Conservation (phyloP, 1,284 basidiomycete species). For the Leccinum subrobustum region DNA sequence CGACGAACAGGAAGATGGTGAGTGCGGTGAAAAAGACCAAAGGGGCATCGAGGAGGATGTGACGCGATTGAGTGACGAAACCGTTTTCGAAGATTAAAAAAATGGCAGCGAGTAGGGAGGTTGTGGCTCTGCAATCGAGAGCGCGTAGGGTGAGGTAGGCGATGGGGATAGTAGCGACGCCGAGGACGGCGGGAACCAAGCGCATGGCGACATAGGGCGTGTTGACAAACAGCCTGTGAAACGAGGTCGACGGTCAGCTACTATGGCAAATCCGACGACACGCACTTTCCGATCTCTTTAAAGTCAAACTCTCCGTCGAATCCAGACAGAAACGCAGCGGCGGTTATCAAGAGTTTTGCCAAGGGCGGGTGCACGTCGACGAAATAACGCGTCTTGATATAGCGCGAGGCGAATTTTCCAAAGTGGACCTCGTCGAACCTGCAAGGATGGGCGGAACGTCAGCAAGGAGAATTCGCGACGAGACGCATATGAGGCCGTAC, state of each 20-base stretch:
- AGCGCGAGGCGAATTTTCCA: slow-evolving; percentile 91
- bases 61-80: slow-evolving; percentile 91
- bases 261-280: slow-evolving; percentile 13
- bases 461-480: neutral
- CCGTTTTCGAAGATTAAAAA: slow-evolving; percentile 98
- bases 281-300: slow-evolving; percentile 93
- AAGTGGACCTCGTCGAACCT: slow-evolving; percentile 98
- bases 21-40: slow-evolving; percentile 97
- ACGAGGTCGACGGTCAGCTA: neutral
- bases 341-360: slow-evolving; percentile 92
- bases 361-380: slow-evolving; percentile 98
- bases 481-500: slow-evolving; percentile 48
- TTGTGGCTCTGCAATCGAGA: slow-evolving; percentile 87
- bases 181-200: slow-evolving; percentile 86
- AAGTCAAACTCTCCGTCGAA: slow-evolving; percentile 96
- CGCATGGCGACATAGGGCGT: slow-evolving; percentile 98
- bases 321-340: slow-evolving; percentile 86
- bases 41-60: slow-evolving; percentile 96
- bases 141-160: slow-evolving; percentile 93
- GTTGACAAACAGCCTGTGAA: slow-evolving; percentile 69
- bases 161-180: slow-evolving; percentile 86
- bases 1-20: slow-evolving; percentile 83
- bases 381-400: slow-evolving; percentile 88
- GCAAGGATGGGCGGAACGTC: neutral
- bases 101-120: slow-evolving; percentile 85